Evolutionary conservation across 257 asterid genomes (phyloP).

Genomic region (Parsonsia alboflavescens): DNA sequence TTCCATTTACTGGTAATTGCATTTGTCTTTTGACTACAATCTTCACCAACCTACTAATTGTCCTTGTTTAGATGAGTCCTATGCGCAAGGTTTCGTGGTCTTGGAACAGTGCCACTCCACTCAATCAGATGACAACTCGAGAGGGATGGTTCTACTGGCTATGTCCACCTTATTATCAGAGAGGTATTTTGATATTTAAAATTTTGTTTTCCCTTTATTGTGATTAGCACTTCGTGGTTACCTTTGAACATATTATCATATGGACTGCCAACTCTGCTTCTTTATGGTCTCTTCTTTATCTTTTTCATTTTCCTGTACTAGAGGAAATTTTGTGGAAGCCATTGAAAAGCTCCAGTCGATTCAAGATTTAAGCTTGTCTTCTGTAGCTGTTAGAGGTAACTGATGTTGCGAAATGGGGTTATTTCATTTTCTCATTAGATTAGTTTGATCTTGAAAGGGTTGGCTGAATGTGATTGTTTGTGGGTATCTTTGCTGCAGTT

Average conservation of each 20-base stretch:
- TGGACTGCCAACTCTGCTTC: not conserved
- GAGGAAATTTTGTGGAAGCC: constrained; percentile 70
- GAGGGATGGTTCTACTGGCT: constrained; percentile 73
- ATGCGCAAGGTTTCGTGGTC: constrained; percentile 59
- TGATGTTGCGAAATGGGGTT: not conserved
- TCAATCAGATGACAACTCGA: constrained; percentile 66
- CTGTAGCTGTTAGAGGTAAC: constrained; percentile 66
- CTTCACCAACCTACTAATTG: not conserved
- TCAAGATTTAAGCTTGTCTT: constrained; percentile 49
- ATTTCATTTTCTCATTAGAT: not conserved
- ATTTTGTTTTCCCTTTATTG: not conserved
- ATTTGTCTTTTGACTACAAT: not conserved
- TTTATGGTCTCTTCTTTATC: not conserved
- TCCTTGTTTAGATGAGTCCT: constrained; percentile 56
- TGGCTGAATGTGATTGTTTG: constrained; percentile 8
- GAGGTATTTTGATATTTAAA: constrained; percentile 38
- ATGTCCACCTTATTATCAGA: constrained; percentile 70
- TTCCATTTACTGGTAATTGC: not conserved
- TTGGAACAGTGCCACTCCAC: constrained; percentile 83
- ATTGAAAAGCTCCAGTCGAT: constrained; percentile 63
- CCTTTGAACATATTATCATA: not conserved
- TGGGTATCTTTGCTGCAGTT: constrained; percentile 48
- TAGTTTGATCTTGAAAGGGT: not conserved
- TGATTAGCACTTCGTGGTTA: not conserved
- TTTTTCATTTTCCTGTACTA: constrained; percentile 12